A percentile compares a stretch with the other conserved stretches of the same genome.
These are phyloP conservation scores for Kodamaea leandrae DNA, from an alignment of 805 yeast genomes.

Conservation along the genomic window DNA sequence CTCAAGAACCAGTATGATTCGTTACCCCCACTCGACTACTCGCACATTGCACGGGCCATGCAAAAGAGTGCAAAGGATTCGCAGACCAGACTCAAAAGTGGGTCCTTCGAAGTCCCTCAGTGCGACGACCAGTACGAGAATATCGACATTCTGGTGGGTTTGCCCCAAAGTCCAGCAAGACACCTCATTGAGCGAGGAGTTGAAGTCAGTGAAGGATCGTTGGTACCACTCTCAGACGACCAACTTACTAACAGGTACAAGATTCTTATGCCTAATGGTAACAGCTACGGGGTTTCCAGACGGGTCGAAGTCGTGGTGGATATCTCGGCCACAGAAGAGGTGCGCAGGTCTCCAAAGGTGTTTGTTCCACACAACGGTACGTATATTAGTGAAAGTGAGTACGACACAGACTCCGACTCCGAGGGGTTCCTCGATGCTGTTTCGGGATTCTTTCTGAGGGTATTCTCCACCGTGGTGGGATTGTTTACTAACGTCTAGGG, in stretches of 20 bases:
- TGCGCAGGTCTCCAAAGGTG: constrained; percentile 12
- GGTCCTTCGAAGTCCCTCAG: constrained; percentile 25
- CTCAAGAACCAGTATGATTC: constrained; percentile 44
- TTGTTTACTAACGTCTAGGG: neutral
- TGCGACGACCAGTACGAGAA: constrained; percentile 35
- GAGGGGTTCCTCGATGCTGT: neutral
- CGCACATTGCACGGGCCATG: constrained; percentile 24
- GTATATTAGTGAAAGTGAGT: constrained; percentile 27
- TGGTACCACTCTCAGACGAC: constrained; percentile 40
- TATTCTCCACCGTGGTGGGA: too few relatives aligned
- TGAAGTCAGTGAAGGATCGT: constrained; percentile 46
- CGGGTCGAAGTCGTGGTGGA: constrained; percentile 18
- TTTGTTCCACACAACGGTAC: constrained; percentile 37
- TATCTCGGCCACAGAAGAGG: constrained; percentile 18
- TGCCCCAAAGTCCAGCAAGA: constrained; percentile 45
- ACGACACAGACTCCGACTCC: constrained; percentile 4
- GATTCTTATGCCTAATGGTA: constrained; percentile 46
- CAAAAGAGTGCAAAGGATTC: constrained; percentile 22
- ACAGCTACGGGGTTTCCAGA: constrained; percentile 24
- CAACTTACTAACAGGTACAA: constrained; percentile 44
- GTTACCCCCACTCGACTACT: constrained; percentile 26
- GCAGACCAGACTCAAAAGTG: constrained; percentile 17
- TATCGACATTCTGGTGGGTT: constrained; percentile 38
- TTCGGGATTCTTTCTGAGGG: neutral
- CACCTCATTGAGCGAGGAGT: constrained; percentile 51